A percentile compares a stretch with the other conserved stretches of the same genome.
phyloP scores from a whole-genome alignment of 2,329 filamentous ascomycete genomes.

The Diaporthe capsici region DNA sequence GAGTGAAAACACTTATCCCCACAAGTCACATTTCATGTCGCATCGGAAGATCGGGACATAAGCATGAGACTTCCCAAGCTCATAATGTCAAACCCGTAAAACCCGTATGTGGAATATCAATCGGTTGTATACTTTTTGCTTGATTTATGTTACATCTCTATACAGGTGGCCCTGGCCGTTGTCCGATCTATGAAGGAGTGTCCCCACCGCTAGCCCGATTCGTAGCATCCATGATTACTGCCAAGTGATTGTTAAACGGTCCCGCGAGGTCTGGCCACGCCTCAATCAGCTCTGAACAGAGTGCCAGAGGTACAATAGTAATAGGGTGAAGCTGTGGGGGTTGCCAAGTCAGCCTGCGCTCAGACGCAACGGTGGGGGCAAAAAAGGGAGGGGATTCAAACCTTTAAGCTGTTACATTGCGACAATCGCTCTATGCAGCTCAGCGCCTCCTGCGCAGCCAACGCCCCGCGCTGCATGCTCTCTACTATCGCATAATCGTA shows the following conservation, averaged over 20 bases:
- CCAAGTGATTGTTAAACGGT: constrained; percentile 18
- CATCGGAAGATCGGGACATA: not conserved
- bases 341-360: not conserved
- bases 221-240: constrained; percentile 14
- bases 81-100: not conserved
- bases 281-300: constrained; percentile 13
- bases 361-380: not conserved
- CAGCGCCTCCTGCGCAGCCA: constrained; percentile 15
- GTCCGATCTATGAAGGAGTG: constrained; percentile 21
- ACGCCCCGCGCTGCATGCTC: constrained; percentile 10
- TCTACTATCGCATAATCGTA: constrained; percentile 10
- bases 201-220: not conserved
- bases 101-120: not conserved
- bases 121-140: not conserved
- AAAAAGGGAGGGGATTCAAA: not conserved
- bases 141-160: constrained; percentile 6
- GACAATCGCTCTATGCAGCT: not conserved
- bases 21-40: not conserved
- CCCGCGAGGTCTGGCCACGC: constrained; percentile 9
- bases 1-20: not conserved
- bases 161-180: not conserved
- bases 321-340: constrained; percentile 7
- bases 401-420: constrained; percentile 15
- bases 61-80: not conserved
- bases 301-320: not conserved